phyloP scores from a whole-genome alignment of 2,329 filamentous ascomycete species.

The Hortaea werneckii region DNA sequence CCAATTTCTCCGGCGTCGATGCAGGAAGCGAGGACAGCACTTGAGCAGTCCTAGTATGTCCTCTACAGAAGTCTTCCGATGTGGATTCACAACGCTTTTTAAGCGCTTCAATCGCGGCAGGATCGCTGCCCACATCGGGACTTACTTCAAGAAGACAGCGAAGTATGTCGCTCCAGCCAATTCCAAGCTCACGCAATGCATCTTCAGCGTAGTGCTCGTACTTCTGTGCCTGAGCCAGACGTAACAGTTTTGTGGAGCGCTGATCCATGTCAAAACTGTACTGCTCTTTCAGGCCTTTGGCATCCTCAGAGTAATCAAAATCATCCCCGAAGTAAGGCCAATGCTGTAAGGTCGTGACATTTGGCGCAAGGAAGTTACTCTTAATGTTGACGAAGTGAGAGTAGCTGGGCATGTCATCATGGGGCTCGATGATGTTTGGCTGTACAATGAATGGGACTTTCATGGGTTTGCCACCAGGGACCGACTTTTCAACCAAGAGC shows the following conservation, averaged over 20 bases:
- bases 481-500: background rate
- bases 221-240: constrained; percentile 27
- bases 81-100: constrained; percentile 16
- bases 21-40: constrained; percentile 24
- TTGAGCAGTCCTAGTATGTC: constrained; percentile 20
- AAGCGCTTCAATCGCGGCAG: constrained; percentile 10
- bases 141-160: constrained; percentile 29
- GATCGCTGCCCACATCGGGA: constrained; percentile 11
- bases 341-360: constrained; percentile 30
- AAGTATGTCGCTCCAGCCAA: constrained; percentile 29
- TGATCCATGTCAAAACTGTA: constrained; percentile 22
- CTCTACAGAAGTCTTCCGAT: constrained; percentile 25
- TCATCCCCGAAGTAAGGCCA: constrained; percentile 31
- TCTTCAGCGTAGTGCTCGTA: constrained; percentile 26
- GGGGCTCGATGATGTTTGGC: constrained; percentile 4
- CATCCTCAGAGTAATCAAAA: constrained; percentile 20
- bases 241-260: constrained; percentile 23
- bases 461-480: background rate
- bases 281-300: constrained; percentile 17
- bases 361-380: constrained; percentile 32
- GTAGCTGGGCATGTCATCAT: constrained; percentile 27
- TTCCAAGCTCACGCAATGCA: constrained; percentile 26
- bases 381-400: constrained; percentile 33
- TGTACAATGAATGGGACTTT: constrained; percentile 2
- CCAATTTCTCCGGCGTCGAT: constrained; percentile 16